Evolutionary conservation across 2,329 filamentous ascomycete species (phyloP), one percentile per base, ranked within the genome.

Genomic region (Penicillium sp.): DNA sequence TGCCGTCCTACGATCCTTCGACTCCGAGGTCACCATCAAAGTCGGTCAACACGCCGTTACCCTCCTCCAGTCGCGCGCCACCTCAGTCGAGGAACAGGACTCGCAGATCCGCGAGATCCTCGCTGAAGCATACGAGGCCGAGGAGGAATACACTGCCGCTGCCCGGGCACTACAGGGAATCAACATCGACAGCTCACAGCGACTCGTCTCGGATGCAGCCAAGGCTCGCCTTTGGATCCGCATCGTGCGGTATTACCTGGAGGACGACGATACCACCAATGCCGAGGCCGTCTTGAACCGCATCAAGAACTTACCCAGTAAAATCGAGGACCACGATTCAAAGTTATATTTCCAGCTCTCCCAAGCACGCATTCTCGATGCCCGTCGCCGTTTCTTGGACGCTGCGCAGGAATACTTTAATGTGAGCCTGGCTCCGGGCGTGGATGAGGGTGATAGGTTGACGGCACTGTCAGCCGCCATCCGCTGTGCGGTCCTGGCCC

Each of bases 201-300:
- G 93, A 42, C 86, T 89, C 50, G 86, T 97, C 29, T 85, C 86
- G 23, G 87, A 91, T 68, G 85, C 90, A 63, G 89, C 93, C 61
- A 92, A 91, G 74, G 90, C 91, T 7, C 80, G 81, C 48, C 84
- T 94, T 48, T 97, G 93, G 90, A 88, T 97, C 62, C 89, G 93
- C 54, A 96, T 99, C 68, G 91, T 95, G 68, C 85, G 94, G 56
- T 89, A 95, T 78, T 95, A 94, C 70, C 84, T 99, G 56, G 93
- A 99, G 76, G 90, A 92, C 41, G 93, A 96, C 69, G 92, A 97
- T 75, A 88, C 90, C 7, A 91, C 88, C 1, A 82, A 84, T 29
- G 94, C 94, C 34, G 91, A 95, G 69, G 84, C 83, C 33, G 96
- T 92, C 69, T 82, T 99, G 65, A 97, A 97, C 80, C 92, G 93